These are phyloP conservation scores for Fusarium acutatum DNA, from an alignment of 2,329 filamentous ascomycete genomes.

Conservation along the genomic window DNA sequence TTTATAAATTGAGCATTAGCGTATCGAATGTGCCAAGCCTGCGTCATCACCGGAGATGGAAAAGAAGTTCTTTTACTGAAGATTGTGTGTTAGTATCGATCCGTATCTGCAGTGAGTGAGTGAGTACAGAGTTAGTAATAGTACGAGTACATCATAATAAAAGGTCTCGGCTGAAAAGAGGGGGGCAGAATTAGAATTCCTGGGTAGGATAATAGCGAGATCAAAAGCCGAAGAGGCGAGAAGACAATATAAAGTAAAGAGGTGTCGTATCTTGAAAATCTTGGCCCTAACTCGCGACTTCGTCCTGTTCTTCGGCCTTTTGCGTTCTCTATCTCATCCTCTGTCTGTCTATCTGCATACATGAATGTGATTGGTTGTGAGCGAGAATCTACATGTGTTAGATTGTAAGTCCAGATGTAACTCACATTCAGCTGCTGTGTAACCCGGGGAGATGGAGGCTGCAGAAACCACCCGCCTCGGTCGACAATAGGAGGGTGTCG, in stretches of 20 bases:
- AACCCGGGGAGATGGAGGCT: conserved; percentile 31
- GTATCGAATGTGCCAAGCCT: background rate
- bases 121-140: background rate
- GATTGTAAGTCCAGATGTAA: background rate
- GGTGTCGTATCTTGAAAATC: background rate
- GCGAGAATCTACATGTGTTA: background rate
- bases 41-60: background rate
- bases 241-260: background rate
- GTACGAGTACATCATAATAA: background rate
- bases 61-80: background rate
- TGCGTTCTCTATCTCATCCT: background rate
- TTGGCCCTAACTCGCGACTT: conserved; percentile 7
- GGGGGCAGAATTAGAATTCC: background rate
- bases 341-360: background rate
- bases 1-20: background rate
- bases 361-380: background rate
- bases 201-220: background rate
- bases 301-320: conserved; percentile 12
- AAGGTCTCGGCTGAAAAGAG: background rate
- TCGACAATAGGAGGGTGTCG: background rate
- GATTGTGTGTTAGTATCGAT: background rate
- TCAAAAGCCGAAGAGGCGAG: background rate
- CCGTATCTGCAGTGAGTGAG: background rate
- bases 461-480: conserved; percentile 25
- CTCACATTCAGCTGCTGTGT: background rate